A percentile compares a stretch with the other conserved stretches of the same genome.
Evolutionary conservation across 441 rosid genomes (phyloP).

Genomic region (Arabidopsis hybrid): DNA sequence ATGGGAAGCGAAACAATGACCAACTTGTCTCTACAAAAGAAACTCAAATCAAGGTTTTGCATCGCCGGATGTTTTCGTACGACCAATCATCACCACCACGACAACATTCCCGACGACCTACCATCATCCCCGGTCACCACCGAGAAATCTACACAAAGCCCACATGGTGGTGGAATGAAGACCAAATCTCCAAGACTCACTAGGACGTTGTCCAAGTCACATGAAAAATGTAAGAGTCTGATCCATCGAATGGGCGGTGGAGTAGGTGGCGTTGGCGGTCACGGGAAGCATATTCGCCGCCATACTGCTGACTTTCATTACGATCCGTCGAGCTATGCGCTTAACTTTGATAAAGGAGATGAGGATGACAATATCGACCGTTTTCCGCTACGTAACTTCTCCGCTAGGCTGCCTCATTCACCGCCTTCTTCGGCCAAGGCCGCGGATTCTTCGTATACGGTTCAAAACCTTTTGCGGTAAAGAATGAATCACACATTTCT

Average conservation of each 20-base stretch:
- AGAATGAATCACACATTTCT: neutral
- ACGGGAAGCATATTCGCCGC: conserved; percentile 39
- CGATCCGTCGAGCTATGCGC: conserved; percentile 46
- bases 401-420: conserved; percentile 44
- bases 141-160: conserved; percentile 17
- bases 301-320: conserved; percentile 45
- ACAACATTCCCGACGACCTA: conserved; percentile 1
- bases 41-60: conserved; percentile 42
- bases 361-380: conserved; percentile 32
- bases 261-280: neutral
- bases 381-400: conserved; percentile 40
- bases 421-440: conserved; percentile 36
- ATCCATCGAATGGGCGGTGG: conserved; percentile 39
- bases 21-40: conserved; percentile 37
- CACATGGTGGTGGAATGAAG: neutral
- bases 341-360: conserved; percentile 44
- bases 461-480: conserved; percentile 26
- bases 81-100: conserved; percentile 22
- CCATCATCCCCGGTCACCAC: conserved; percentile 27
- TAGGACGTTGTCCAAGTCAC: conserved; percentile 45
- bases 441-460: conserved; percentile 3
- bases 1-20: conserved; percentile 40
- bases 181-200: conserved; percentile 40
- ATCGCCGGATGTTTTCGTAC: conserved; percentile 43
- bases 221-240: conserved; percentile 34